These are phyloP conservation scores for Paraconiothyrium sp. DNA, from an alignment of 2,329 filamentous ascomycete genomes.

Conservation along the genomic window DNA sequence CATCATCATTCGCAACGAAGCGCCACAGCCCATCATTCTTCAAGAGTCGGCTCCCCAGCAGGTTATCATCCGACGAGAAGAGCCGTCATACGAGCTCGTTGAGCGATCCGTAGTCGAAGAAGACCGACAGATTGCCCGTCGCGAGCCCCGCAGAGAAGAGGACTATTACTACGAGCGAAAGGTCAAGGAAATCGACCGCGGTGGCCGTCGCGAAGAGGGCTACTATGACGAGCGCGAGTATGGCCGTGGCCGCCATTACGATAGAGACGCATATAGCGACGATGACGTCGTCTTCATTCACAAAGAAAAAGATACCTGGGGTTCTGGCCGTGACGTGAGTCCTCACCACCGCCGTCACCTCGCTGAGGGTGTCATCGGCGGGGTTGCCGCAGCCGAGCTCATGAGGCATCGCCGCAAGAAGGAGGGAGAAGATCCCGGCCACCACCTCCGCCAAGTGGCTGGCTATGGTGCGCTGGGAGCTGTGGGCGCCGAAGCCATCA, in stretches of 20 bases:
- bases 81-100: constrained; percentile 68
- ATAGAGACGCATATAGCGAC: constrained; percentile 64
- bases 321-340: constrained; percentile 44
- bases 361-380: constrained; percentile 69
- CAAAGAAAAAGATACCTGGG: constrained; percentile 60
- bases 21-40: constrained; percentile 64
- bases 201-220: constrained; percentile 50
- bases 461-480: constrained; percentile 70
- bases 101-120: constrained; percentile 65
- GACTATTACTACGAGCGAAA: constrained; percentile 65
- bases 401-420: constrained; percentile 66
- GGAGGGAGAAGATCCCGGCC: constrained; percentile 64
- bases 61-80: constrained; percentile 60
- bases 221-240: constrained; percentile 50
- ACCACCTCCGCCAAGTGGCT: constrained; percentile 62
- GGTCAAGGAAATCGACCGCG: constrained; percentile 61
- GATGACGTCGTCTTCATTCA: constrained; percentile 70
- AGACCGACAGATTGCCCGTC: constrained; percentile 57
- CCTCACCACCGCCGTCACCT: constrained; percentile 65
- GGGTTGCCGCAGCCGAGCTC: constrained; percentile 68
- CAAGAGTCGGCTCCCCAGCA: constrained; percentile 60
- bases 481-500: constrained; percentile 67
- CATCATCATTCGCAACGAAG: constrained; percentile 62
- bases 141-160: constrained; percentile 60
- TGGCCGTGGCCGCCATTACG: constrained; percentile 50